phyloP scores from a whole-genome alignment of 768 basidiomycete species.

The Lentinula lateritia region DNA sequence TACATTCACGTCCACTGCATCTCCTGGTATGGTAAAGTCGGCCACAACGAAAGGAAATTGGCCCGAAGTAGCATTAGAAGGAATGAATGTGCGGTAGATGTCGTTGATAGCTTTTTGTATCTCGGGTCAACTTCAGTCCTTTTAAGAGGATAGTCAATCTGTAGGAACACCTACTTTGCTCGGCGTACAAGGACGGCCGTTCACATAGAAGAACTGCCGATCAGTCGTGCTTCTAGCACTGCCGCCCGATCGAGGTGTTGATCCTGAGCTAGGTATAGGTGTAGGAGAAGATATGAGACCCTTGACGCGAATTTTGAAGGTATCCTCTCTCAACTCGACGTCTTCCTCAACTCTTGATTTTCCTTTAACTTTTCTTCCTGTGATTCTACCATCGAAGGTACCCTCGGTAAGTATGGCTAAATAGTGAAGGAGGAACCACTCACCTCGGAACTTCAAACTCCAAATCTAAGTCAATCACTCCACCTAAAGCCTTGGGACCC shows the following conservation, averaged over 20 bases:
- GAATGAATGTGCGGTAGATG: conserved; percentile 79
- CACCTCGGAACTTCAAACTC: conserved; percentile 45
- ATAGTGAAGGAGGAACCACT: neutral
- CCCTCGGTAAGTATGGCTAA: neutral
- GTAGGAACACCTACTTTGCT: conserved; percentile 45
- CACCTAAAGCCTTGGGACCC: conserved; percentile 77
- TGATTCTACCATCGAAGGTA: neutral
- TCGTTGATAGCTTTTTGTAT: conserved; percentile 90
- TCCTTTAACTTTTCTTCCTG: neutral
- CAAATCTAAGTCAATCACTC: conserved; percentile 69
- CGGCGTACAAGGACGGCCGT: conserved; percentile 82
- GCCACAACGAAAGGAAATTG: conserved; percentile 83
- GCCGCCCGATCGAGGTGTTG: neutral
- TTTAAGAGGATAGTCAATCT: neutral
- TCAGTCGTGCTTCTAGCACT: conserved; percentile 72
- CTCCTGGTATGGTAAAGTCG: conserved; percentile 67
- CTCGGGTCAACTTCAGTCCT: conserved; percentile 27
- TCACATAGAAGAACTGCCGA: conserved; percentile 89
- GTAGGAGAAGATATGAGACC: conserved; percentile 64
- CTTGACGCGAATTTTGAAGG: conserved; percentile 48
- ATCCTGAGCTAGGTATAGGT: conserved; percentile 4
- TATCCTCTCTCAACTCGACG: conserved; percentile 9
- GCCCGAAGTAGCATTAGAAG: conserved; percentile 35
- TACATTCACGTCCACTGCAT: conserved; percentile 74
- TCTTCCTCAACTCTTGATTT: conserved; percentile 4